Evolutionary conservation across 805 yeast species (phyloP).

Genomic region (Kluyveromyces lactis): DNA sequence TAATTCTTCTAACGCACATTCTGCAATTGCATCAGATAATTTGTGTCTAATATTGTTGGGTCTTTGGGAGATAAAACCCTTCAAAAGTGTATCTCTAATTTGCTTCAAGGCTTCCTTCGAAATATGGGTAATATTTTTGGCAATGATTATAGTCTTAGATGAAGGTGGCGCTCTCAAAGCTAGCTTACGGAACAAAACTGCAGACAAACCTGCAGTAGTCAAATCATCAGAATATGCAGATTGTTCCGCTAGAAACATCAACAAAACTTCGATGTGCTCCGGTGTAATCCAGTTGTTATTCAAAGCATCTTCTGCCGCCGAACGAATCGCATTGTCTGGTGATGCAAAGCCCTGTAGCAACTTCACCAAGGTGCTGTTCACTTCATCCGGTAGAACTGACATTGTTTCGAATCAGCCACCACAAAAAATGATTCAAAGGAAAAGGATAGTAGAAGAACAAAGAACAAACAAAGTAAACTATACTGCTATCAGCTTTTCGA

Average conservation of each 20-base stretch:
- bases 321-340: conserved; percentile 64
- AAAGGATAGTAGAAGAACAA: too few species aligned
- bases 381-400: conserved; percentile 53
- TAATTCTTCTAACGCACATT: conserved; percentile 66
- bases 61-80: conserved; percentile 65
- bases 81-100: conserved; percentile 56
- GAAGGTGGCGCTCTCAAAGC: conserved; percentile 70
- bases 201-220: conserved; percentile 60
- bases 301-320: conserved; percentile 67
- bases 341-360: conserved; percentile 67
- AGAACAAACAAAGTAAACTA: too few species aligned
- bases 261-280: conserved; percentile 58
- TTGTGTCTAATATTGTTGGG: conserved; percentile 81
- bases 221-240: conserved; percentile 57
- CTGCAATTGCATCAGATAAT: conserved; percentile 89
- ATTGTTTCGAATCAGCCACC: conserved; percentile 11
- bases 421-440: too few species aligned
- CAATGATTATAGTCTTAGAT: conserved; percentile 50
- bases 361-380: conserved; percentile 42
- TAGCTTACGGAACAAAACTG: conserved; percentile 82
- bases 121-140: conserved; percentile 69
- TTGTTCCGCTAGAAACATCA: conserved; percentile 75
- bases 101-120: conserved; percentile 49
- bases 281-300: conserved; percentile 68
- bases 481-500: too few species aligned